A percentile compares a stretch with the other conserved stretches of the same genome.
Evolutionary conservation across 2,329 filamentous ascomycete species (phyloP).

Genomic region (Meredithiella fracta): DNA sequence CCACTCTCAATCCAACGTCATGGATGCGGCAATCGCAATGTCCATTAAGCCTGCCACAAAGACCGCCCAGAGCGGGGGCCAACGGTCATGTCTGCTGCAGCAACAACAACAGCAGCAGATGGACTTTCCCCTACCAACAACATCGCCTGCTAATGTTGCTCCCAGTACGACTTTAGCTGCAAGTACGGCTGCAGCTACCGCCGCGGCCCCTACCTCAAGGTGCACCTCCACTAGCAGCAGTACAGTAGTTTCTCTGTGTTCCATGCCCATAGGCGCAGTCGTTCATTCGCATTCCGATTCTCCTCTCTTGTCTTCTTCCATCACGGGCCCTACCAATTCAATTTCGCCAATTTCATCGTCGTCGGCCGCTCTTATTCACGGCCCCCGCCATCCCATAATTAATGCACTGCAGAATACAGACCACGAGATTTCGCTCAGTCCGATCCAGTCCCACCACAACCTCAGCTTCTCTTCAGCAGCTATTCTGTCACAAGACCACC

Average conservation of each 20-base stretch:
- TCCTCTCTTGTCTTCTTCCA: too few species aligned
- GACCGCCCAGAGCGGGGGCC: too few species aligned
- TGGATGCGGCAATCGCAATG: slow-evolving; percentile 2
- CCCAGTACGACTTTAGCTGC: not conserved
- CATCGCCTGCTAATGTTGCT: not conserved
- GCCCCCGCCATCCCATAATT: too few species aligned
- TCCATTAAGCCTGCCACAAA: not conserved
- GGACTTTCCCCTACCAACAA: not conserved
- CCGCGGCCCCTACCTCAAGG: not conserved
- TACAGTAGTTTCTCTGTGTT: too few species aligned
- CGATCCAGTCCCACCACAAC: not conserved
- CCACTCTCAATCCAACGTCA: not conserved
- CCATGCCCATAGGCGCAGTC: too few species aligned
- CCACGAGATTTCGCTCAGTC: not conserved
- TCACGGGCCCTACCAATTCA: too few species aligned
- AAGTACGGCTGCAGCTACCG: not conserved
- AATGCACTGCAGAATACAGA: too few species aligned
- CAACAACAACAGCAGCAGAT: not conserved
- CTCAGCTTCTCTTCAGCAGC: not conserved
- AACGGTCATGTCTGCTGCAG: not conserved
- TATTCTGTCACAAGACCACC: not conserved
- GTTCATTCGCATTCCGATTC: too few species aligned
- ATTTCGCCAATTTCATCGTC: too few species aligned
- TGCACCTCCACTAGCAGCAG: not conserved
- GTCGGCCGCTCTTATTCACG: too few species aligned